phyloP scores from a whole-genome alignment of 805 yeast genomes.

The Candida chauliodis region DNA sequence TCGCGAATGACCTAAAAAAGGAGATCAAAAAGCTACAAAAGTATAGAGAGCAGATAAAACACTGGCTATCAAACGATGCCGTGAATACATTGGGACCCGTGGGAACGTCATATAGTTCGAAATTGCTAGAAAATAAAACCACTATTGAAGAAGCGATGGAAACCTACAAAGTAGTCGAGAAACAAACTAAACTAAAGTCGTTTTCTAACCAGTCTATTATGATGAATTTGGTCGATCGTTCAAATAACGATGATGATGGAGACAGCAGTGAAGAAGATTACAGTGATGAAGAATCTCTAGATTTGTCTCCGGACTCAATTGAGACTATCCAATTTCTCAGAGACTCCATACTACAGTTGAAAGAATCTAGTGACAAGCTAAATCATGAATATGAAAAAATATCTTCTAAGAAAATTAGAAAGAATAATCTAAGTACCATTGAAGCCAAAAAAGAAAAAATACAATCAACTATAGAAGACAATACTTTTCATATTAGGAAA shows the following conservation, averaged over 20 bases:
- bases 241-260: conserved; percentile 8
- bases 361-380: conserved; percentile 32
- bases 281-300: conserved; percentile 27
- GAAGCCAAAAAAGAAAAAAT: conserved; percentile 42
- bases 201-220: conserved; percentile 45
- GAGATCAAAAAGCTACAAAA: conserved; percentile 45
- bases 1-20: conserved; percentile 42
- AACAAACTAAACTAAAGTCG: conserved; percentile 40
- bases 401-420: conserved; percentile 34
- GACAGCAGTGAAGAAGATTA: conserved; percentile 12
- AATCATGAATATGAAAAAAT: conserved; percentile 41
- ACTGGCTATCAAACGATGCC: conserved; percentile 40
- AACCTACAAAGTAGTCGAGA: conserved; percentile 42
- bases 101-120: conserved; percentile 13
- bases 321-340: conserved; percentile 33
- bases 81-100: conserved; percentile 19
- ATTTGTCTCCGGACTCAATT: conserved; percentile 29
- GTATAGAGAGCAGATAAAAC: conserved; percentile 43
- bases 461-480: conserved; percentile 25
- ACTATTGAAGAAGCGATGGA: conserved; percentile 46
- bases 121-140: conserved; percentile 35
- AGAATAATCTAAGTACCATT: conserved; percentile 30
- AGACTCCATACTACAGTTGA: conserved; percentile 27
- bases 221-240: conserved; percentile 33
- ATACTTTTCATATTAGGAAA: conserved; percentile 37